phyloP scores from a whole-genome alignment of 345 rosid genomes.

The Heritiera fomes region DNA sequence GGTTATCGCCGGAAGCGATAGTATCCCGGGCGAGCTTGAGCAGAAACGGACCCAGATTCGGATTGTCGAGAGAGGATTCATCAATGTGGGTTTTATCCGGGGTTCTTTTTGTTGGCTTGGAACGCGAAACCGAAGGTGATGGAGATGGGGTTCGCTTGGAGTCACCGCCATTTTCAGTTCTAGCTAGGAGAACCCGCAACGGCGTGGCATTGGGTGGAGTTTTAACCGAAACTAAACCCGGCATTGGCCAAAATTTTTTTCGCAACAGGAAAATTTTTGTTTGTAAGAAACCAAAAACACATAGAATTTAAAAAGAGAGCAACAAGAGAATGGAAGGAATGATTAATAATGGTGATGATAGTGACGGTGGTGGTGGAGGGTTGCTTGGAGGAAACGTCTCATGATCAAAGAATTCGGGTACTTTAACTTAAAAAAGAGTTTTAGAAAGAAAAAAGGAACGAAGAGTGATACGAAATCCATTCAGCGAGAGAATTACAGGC shows the following conservation, averaged over 20 bases:
- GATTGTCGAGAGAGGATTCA: conserved; percentile 78
- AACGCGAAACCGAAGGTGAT: conserved; percentile 24
- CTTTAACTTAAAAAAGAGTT: conserved; percentile 46
- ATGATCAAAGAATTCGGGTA: conserved; percentile 42
- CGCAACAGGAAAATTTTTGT: neutral
- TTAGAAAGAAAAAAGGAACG: conserved; percentile 54
- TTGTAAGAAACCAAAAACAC: neutral
- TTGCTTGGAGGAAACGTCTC: conserved; percentile 49
- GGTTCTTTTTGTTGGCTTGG: conserved; percentile 24
- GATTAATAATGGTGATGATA: conserved; percentile 22
- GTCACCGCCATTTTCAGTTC: conserved; percentile 19
- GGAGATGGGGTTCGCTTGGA: conserved; percentile 30
- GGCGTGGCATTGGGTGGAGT: conserved; percentile 36
- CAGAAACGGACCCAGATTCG: conserved; percentile 96
- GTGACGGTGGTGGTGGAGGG: conserved; percentile 27
- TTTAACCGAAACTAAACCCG: conserved; percentile 31
- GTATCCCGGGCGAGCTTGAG: conserved; percentile 89
- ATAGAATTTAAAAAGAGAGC: neutral
- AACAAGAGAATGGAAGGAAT: neutral
- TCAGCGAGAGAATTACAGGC: neutral
- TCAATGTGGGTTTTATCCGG: conserved; percentile 40
- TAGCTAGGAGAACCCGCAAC: conserved; percentile 9
- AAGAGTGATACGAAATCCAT: conserved; percentile 47
- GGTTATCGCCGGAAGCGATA: conserved; percentile 85
- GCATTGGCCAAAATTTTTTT: conserved; percentile 26